Conservation (phyloP, 2,329 filamentous ascomycete genomes). For the Beauveria pseudobassiana region DNA sequence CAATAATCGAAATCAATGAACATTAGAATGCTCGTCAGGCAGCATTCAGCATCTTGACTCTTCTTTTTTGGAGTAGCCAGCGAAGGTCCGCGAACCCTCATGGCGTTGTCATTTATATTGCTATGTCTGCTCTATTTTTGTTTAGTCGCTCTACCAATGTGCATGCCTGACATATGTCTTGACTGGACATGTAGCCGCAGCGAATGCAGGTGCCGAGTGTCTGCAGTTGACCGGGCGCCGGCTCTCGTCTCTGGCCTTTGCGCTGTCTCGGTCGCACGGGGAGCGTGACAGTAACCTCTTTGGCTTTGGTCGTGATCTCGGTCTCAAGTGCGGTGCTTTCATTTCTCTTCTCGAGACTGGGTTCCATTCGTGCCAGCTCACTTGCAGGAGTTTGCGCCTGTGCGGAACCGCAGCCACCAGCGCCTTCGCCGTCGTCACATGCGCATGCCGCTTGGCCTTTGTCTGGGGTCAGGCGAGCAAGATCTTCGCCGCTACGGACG, state of each 20-base stretch:
- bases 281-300: conserved; percentile 26
- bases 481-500: conserved; percentile 89
- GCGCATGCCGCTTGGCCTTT: conserved; percentile 28
- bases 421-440: conserved; percentile 30
- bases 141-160: conserved; percentile 84
- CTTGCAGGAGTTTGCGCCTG: conserved; percentile 60
- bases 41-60: background rate
- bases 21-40: background rate
- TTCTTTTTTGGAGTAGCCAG: background rate
- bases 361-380: conserved; percentile 79
- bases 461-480: conserved; percentile 63
- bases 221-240: conserved; percentile 45
- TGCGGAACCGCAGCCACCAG: conserved; percentile 62
- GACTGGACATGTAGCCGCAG: conserved; percentile 94
- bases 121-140: conserved; percentile 59
- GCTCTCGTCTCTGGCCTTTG: conserved; percentile 20
- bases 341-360: conserved; percentile 23
- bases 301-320: conserved; percentile 23
- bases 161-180: conserved; percentile 90
- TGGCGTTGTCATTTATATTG: conserved; percentile 33
- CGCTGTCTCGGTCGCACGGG: conserved; percentile 23
- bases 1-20: conserved; percentile 8
- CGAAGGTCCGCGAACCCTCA: background rate
- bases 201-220: conserved; percentile 75
- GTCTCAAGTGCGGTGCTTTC: conserved; percentile 21